These are phyloP conservation scores for Albugo laibachii DNA, from an alignment of 352 stramenopile genomes.

Conservation along the genomic window DNA sequence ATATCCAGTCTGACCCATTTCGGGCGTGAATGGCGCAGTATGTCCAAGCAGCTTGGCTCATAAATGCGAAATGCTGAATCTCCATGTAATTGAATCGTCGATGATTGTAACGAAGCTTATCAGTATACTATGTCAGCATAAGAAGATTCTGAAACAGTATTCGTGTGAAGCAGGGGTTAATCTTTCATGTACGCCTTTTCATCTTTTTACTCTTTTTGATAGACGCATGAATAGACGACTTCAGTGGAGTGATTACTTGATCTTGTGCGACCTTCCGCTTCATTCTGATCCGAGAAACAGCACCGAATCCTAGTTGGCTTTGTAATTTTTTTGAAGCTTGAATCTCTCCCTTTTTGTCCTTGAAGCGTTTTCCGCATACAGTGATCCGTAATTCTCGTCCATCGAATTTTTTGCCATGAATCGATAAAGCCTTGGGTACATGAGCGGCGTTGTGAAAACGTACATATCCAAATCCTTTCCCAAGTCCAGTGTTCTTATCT, in stretches of 20 bases:
- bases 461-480: slow-evolving; percentile 86
- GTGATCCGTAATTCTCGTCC: slow-evolving; percentile 49
- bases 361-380: slow-evolving; percentile 72
- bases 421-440: slow-evolving; percentile 43
- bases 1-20: no score
- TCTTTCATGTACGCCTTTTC: no score
- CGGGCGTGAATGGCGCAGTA: no score
- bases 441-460: slow-evolving; percentile 46
- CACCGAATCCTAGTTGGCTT: slow-evolving; percentile 23
- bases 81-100: no score
- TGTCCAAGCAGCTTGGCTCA: no score
- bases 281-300: slow-evolving; percentile 29
- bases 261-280: slow-evolving; percentile 26
- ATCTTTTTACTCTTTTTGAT: no score
- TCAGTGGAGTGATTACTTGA: background rate
- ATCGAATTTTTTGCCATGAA: slow-evolving; percentile 45
- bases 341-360: slow-evolving; percentile 50
- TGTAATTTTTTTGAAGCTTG: slow-evolving; percentile 22
- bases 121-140: no score
- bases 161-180: no score
- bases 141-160: no score
- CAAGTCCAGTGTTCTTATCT: slow-evolving; percentile 71
- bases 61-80: no score
- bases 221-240: no score
- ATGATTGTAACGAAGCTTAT: no score